phyloP scores from a whole-genome alignment of 768 basidiomycete species.

The Collybia sp. region DNA sequence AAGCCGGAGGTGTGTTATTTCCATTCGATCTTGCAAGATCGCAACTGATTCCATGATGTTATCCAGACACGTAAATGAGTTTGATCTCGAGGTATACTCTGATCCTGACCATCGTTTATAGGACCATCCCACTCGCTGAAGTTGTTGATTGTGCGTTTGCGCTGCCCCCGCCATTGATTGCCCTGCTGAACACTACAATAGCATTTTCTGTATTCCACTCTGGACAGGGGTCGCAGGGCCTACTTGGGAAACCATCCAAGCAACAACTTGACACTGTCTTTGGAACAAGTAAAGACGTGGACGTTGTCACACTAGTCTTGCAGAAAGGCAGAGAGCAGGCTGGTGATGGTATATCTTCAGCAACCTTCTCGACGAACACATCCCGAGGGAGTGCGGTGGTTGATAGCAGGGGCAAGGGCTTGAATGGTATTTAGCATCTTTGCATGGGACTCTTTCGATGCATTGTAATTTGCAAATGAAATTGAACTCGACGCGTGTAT shows the following conservation, averaged over 20 bases:
- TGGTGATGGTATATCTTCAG: constrained; percentile 37
- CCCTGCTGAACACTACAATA: constrained; percentile 18
- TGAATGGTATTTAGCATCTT: not conserved
- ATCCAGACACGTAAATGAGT: constrained; percentile 58
- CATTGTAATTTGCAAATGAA: not conserved
- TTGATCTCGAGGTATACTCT: not conserved
- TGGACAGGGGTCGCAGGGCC: constrained; percentile 73
- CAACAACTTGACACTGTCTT: constrained; percentile 80
- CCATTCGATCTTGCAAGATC: constrained; percentile 11
- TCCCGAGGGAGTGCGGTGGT: constrained; percentile 12
- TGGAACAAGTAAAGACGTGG: constrained; percentile 57
- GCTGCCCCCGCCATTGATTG: not conserved
- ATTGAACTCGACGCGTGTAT: no score
- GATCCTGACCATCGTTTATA: constrained; percentile 21
- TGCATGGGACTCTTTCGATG: not conserved
- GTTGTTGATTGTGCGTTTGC: constrained; percentile 73
- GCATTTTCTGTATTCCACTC: constrained; percentile 73
- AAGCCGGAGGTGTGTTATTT: constrained; percentile 58
- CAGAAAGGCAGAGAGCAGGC: constrained; percentile 57
- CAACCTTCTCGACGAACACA: constrained; percentile 12
- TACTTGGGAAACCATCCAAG: constrained; percentile 68
- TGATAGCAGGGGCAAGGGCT: not conserved
- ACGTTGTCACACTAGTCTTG: constrained; percentile 57
- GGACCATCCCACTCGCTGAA: constrained; percentile 64
- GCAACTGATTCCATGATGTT: constrained; percentile 12